Evolutionary conservation across 2,329 filamentous ascomycete genomes (phyloP).

Genomic region (Pseudomassariella vexata): DNA sequence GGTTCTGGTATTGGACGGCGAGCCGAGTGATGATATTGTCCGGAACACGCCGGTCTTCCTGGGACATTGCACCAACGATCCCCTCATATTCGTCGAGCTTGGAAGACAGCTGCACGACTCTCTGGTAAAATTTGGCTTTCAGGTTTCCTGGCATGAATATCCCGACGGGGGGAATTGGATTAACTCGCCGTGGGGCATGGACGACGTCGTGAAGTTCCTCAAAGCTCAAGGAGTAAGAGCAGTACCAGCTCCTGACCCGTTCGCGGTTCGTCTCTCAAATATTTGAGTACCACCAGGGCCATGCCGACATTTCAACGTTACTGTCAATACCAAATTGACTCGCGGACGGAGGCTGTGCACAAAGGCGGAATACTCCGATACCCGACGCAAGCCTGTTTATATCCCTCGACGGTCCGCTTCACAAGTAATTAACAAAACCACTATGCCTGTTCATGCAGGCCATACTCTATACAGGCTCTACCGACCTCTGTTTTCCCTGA

Average conservation of each 20-base stretch:
- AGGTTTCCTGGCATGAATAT: conserved; percentile 36
- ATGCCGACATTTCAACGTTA: too few relatives aligned
- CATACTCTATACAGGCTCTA: conserved; percentile 2
- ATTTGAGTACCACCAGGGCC: too few relatives aligned
- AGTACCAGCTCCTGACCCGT: not conserved
- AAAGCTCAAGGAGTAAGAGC: conserved; percentile 11
- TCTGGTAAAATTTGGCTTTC: conserved; percentile 29
- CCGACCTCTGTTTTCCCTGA: conserved; percentile 18
- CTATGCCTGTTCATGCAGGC: not conserved
- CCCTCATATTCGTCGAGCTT: conserved; percentile 30
- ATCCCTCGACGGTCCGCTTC: too few relatives aligned
- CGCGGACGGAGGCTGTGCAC: too few relatives aligned
- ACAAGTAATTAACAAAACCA: not conserved
- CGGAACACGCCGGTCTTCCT: conserved; percentile 36
- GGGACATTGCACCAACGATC: conserved; percentile 39
- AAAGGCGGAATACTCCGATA: too few relatives aligned
- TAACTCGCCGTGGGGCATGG: conserved; percentile 34
- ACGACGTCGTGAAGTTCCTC: conserved; percentile 33
- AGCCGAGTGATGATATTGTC: conserved; percentile 23
- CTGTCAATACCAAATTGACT: too few relatives aligned
- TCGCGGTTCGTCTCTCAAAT: too few relatives aligned
- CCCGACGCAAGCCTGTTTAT: too few relatives aligned
- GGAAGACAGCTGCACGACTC: conserved; percentile 29
- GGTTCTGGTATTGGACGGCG: conserved; percentile 21
- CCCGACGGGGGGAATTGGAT: conserved; percentile 37